Evolutionary conservation across 306 rosid genomes (phyloP), one percentile per base, ranked within the genome.

Genomic region (Dicorynia guianensis): DNA sequence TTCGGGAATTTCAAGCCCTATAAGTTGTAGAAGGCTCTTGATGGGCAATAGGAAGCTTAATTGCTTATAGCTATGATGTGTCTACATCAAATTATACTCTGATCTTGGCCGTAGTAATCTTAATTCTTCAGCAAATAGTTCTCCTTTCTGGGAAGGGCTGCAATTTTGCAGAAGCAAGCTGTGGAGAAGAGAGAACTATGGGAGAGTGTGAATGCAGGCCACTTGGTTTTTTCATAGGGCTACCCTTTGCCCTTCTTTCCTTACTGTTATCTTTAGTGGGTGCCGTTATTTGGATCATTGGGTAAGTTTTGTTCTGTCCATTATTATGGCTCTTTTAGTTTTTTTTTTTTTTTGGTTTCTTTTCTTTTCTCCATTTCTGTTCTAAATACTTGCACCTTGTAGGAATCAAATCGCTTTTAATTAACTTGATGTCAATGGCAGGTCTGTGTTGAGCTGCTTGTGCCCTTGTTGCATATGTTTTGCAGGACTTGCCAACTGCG

Each of bases 201-300:
- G 79, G 66, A 54, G 72, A 75, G 7, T 54, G 65, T 56, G 19
- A 63, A 62, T 77, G 79, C 71, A 78, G 72, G 79, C 89, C 89
- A 52, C 74, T 85, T 46, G 89, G 84, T 19, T 82, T 85, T 75
- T 75, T 85, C 82, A 54, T 85, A 42, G 86, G 86, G 6, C 76
- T 85, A 11, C 89, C 89, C 42, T 85, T 85, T 61, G 84, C 86
- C 12, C 44, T 85, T 57, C 33, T 79, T 55, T 75, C 89, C 46
- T 74, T 85, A 69, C 11, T 72, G 36, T n/a, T 81, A 12, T 78
- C 84, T 69, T 30, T 81, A 34, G 58, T 82, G 8, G 86, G 86
- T 43, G 71, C 43, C 34, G 12, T 85, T 57, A 20, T 82, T 54
- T 82, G 84, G 86, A 62, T 79, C 59, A 67, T 85, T 67, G 79